Base-by-base conservation (phyloP, 2,329 filamentous ascomycete genomes). In the Pyricularia sp. region DNA sequence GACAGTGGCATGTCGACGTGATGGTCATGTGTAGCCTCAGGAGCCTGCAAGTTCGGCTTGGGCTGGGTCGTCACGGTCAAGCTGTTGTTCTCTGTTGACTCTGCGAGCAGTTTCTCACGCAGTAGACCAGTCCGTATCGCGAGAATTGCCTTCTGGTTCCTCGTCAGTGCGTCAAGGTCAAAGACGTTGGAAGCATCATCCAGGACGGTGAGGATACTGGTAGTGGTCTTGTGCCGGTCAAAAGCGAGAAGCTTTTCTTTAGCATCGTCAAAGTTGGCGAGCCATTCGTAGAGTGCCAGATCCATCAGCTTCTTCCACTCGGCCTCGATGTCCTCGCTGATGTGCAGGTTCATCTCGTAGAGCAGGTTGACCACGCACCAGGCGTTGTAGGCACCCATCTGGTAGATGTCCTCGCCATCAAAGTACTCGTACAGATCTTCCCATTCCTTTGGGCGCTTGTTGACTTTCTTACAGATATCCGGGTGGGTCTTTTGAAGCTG, bases 351-450 rank as follows among this genome's bases (percentile, higher is more conserved):
- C 10, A 64, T 81, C 20, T 77, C 75, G 59, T 73, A 74, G 1
- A 85, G 73, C 10, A 78, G 77, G 33, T 79, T 77, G 64, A 84
- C 71, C 42, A 85, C 77, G 30, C 81, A 81, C 79, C 80, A 83
- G 14, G 85, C 75, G 70, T 86, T 86, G 70, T 80, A 75, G 0
- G 80, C 81, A 9, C 84, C 84, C 14, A 79, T 76, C 50, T 77
- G 65, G 73, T 83, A 86, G 31, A 86, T 75, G 66, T 86, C 84
- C 11, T 74, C 69, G 0, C 79, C 77, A 71, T 86, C 84, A 65
- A 83, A 86, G 71, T 82, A 85, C 1, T 74, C 72, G 76, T 81
- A 84, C 26, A 86, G 74, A 30, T 82, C 79, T 50, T 68, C 66
- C 17, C 58, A 68, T 10, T 11, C n/a, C n/a, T 64, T 5, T 2